Conservation (phyloP, 2,329 filamentous ascomycete genomes). For the Microascus cirrosus region DNA sequence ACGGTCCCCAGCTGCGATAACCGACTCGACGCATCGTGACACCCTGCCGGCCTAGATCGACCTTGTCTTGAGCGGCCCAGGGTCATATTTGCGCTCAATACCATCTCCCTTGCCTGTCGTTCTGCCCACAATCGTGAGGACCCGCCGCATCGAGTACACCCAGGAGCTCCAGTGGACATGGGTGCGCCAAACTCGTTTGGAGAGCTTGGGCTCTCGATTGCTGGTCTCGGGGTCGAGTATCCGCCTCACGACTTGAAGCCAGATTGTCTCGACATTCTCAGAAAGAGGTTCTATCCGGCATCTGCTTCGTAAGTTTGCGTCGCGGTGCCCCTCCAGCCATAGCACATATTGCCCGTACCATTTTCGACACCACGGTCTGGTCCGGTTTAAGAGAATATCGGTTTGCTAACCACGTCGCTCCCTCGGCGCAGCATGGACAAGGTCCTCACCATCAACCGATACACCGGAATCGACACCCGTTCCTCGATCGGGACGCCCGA, state of each 20-base stretch:
- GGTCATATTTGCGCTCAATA: no score
- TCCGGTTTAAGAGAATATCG: neutral
- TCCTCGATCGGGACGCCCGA: conserved; percentile 51
- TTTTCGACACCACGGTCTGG: neutral
- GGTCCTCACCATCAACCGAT: conserved; percentile 51
- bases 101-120: no score
- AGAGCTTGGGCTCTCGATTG: conserved; percentile 48
- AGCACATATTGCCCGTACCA: neutral
- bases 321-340: neutral
- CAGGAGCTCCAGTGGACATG: conserved; percentile 20
- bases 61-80: neutral
- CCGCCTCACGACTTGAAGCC: conserved; percentile 43
- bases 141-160: neutral
- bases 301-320: conserved; percentile 40
- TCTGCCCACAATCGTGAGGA: neutral
- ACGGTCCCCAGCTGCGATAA: neutral
- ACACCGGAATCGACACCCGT: conserved; percentile 52
- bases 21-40: neutral
- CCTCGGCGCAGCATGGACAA: conserved; percentile 48
- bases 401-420: neutral
- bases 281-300: conserved; percentile 46
- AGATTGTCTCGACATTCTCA: conserved; percentile 37
- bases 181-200: conserved; percentile 27
- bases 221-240: conserved; percentile 49
- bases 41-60: neutral